Base-by-base conservation (phyloP, 1,284 basidiomycete genomes). In the Pseudozyma hubeiensis region DNA sequence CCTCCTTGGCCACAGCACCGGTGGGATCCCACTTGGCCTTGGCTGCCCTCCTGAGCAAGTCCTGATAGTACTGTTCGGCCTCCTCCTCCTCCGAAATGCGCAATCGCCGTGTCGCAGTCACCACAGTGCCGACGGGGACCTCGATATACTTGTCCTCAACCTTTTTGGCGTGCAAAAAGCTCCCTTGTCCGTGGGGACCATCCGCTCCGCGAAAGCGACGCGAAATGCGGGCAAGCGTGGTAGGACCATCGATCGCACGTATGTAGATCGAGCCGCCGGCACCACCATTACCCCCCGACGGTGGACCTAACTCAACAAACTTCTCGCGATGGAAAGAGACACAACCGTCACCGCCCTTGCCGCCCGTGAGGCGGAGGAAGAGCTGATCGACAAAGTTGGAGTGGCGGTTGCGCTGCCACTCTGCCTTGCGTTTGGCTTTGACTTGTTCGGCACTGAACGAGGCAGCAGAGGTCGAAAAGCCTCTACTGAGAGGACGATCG, bases 281-380 rank as follows among this genome's bases (percentile, higher is more conserved):
- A 1, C 83, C 82, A 33, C 83, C 83, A 44, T 78, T 73, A 19
- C 82, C 81, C 19, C 83, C 83, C 10, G 80, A 82, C 1, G 83
- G 80, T 16, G 83, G 83, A 10, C 83, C 83, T 53, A 77, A 78
- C n/a, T 75, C 53, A 34, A 82, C 77, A 53, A 77, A 82, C 71
- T 84, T 84, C 61, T 79, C 83, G 40, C 82, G 78, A 30, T 81
- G 69, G 45, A 84, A 84, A 0, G 82, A 75, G 1, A 84, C 80
- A 56, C 82, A 83, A 7, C 83, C 83, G 46, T 84, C 83, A 17
- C 83, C 83, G 44, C 83, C 83, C 45, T 73, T 68, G 10, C 83
- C 83, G 9, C 68, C 81, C 3, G 71, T 66, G 43, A 81, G 53
- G 9, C 65, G 66, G 7, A 84, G 46, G 29, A 51, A 45, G 31